A percentile compares a stretch with the other conserved stretches of the same genome.
These are phyloP conservation scores for Aspergillus caelatus DNA, from an alignment of 2,329 filamentous ascomycete species.

Conservation along the genomic window DNA sequence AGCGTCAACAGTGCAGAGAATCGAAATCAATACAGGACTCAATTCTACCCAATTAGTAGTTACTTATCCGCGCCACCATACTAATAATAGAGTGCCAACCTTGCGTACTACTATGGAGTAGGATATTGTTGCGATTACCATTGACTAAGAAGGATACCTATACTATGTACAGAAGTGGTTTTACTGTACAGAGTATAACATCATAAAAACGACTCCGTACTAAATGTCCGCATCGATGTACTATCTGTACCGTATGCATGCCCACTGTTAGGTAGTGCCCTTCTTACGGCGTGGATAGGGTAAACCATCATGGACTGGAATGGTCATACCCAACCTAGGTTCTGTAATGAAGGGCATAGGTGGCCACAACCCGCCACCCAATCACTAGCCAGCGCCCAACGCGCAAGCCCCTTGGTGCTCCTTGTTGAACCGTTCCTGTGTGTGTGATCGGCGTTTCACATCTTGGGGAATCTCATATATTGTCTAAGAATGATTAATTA, in stretches of 20 bases:
- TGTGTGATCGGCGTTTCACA: slow-evolving; percentile 17
- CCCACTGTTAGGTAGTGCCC: no score
- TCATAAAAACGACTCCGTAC: no score
- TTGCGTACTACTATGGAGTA: neutral
- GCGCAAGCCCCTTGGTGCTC: slow-evolving; percentile 5
- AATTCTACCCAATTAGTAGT: neutral
- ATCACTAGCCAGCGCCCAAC: neutral
- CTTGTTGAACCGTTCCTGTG: slow-evolving; percentile 9
- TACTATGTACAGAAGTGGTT: neutral
- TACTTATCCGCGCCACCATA: neutral
- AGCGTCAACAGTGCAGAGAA: neutral
- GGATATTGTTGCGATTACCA: neutral
- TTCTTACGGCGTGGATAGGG: no score
- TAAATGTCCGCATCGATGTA: neutral
- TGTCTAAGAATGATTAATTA: slow-evolving; percentile 1
- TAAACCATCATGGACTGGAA: neutral
- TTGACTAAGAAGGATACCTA: neutral
- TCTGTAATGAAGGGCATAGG: neutral
- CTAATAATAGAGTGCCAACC: slow-evolving; percentile 5
- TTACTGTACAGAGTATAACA: neutral
- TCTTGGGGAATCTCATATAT: neutral
- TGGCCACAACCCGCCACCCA: slow-evolving; percentile 4
- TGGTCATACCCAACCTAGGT: neutral
- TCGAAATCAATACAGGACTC: neutral
- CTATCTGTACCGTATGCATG: no score